Base-by-base conservation (phyloP, 2,329 filamentous ascomycete genomes). In the Pyrenochaeta sp. region DNA sequence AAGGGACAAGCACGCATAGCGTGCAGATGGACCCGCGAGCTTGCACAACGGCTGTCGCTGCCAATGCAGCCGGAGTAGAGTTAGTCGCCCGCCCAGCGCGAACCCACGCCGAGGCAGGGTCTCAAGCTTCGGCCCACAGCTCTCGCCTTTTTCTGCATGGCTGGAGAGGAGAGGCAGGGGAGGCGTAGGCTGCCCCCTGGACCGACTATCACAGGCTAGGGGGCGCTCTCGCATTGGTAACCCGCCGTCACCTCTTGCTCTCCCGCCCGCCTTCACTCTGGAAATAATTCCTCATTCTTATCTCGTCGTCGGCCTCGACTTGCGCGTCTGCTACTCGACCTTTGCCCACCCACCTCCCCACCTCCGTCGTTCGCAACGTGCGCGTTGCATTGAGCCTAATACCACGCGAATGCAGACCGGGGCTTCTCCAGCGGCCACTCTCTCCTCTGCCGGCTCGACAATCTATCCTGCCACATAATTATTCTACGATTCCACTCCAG, bases 321-420 rank as follows among this genome's bases (percentile, higher is more conserved):
- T 48, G 37, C 45, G 50, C 52, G 30, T 19, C 22, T 8, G 8
- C 22, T 45, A 19, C 44, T 32, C 43, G 45, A 30, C 45, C 52
- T 43, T n/a, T 10, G 27, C 32, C 19, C 32, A 25, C 48, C 34
- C n/a, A 19, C 19, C 19, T 50, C 30, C 34, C 34, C 39, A 43
- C 27, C 28, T 22, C 45, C 44, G 45, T 32, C 24, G 36, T 49
- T 24, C 15, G 8, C 44, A 39, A 22, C 53, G 44, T 27, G 25
- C 44, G 27, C 44, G 28, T 19, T 19, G 27, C 44, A 46, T 46
- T 30, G 27, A 46, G 45, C 6, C 27, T 22, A 47, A 30, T n/a
- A 13, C 42, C 32, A 53, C 56, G 59, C 59, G 59, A 49, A 62
- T 60, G 56, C 54, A 47, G 56, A 30, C 59, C 53, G 39, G 43